A percentile compares a stretch with the other conserved stretches of the same genome.
phyloP scores from a whole-genome alignment of 805 yeast genomes.

The Saturnispora serradocipensis region DNA sequence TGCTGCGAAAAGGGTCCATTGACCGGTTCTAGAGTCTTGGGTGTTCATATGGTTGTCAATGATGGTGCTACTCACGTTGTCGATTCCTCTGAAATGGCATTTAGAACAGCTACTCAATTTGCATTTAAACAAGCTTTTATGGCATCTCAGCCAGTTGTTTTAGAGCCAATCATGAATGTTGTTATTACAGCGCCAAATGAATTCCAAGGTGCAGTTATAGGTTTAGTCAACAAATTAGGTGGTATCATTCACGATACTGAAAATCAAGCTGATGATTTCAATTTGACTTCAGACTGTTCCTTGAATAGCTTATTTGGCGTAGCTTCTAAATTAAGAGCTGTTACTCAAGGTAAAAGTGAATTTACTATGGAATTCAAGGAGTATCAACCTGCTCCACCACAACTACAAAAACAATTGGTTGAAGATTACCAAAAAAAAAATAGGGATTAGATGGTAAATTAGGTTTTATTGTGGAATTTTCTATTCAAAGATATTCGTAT shows the following conservation, averaged over 20 bases:
- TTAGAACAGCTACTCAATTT: constrained; percentile 82
- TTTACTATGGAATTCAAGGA: constrained; percentile 90
- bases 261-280: constrained; percentile 89
- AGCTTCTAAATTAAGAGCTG: constrained; percentile 90
- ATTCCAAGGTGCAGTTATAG: constrained; percentile 90
- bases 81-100: constrained; percentile 92
- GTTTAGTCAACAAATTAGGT: constrained; percentile 80
- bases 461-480: neutral
- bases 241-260: constrained; percentile 93
- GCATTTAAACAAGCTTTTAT: constrained; percentile 91
- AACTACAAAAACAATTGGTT: constrained; percentile 81
- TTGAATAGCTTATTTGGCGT: constrained; percentile 93
- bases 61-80: constrained; percentile 98
- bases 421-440: constrained; percentile 68
- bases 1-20: constrained; percentile 94
- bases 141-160: constrained; percentile 73
- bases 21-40: constrained; percentile 88
- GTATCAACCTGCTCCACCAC: constrained; percentile 85
- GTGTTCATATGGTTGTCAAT: constrained; percentile 84
- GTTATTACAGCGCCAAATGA: constrained; percentile 91
- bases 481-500: neutral
- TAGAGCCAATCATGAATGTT: constrained; percentile 95
- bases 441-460: constrained; percentile 13
- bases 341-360: constrained; percentile 98
- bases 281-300: constrained; percentile 91